Evolutionary conservation across 2,329 filamentous ascomycete genomes (phyloP), one percentile per base, ranked within the genome.

Genomic region (Colletotrichum orchidophilum): DNA sequence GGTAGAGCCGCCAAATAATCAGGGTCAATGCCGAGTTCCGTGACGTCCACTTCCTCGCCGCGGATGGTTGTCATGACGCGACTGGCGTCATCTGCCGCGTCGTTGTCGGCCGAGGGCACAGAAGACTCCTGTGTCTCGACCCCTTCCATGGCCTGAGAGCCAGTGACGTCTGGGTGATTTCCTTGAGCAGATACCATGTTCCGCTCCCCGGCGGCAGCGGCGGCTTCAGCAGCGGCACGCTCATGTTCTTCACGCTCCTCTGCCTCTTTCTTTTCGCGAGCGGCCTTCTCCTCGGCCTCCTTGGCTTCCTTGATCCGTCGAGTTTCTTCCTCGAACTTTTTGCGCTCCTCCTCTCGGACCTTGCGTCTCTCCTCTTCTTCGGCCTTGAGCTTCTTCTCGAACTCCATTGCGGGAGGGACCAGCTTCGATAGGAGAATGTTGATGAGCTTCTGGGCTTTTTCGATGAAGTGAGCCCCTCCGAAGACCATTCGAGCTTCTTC

Each of bases 1-100:
- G 96, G 96, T n/a, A 99, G 85, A n/a, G 96, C 97, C 70, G 96
- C 94, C 7, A 99, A 89, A 81, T 98, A 99, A 67, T 97, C 95
- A 18, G 93, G 90, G 78, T 99, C 96, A 76, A 99, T 98, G 59
- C 96, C 95, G 73, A 99, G 87, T 72, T 94, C 94, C 0, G 96
- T 99, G 59, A 99, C 96, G 80, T 99, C 96, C 63, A 97, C 90
- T 76, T 96, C 91, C 73, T 93, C 93, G 29, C 95, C 96, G 71
- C 95, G 87, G 64, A 99, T 95, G 2, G 89, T 95, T 18, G 94
- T 97, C 76, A 92, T 92, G 33, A 97, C 88, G 58, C 95, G 92
- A 3, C 80, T 78, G 29, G 79, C 77, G 24, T 79, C 74, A 9
- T 75, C 77, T 26, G 78, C 74, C 57, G 78, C 77, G 29, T 74